These are phyloP conservation scores for Hypoxylon sp. DNA, from an alignment of 2,329 filamentous ascomycete genomes.

Conservation along the genomic window DNA sequence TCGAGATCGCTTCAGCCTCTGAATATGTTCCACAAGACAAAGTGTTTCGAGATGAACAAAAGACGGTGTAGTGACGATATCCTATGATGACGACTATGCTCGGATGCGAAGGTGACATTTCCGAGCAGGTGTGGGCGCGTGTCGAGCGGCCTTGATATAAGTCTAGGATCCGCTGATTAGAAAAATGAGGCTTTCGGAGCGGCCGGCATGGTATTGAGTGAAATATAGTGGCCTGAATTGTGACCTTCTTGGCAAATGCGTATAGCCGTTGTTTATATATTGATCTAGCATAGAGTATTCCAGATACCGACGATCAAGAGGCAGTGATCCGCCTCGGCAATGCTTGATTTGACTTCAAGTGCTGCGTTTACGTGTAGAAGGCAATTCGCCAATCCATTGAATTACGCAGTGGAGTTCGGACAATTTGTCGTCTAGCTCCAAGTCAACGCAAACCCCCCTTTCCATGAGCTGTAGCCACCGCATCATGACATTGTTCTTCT, in stretches of 20 bases:
- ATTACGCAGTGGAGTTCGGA: slow-evolving; percentile 26
- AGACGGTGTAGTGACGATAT: slow-evolving; percentile 5
- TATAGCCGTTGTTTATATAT: slow-evolving; percentile 19
- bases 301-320: slow-evolving; percentile 19
- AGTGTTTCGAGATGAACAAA: neutral
- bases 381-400: neutral
- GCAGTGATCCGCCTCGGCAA: slow-evolving; percentile 23
- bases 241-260: slow-evolving; percentile 20
- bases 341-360: slow-evolving; percentile 27
- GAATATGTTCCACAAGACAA: slow-evolving; percentile 9
- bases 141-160: slow-evolving; percentile 19
- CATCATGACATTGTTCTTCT: neutral
- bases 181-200: neutral
- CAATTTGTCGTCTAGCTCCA: slow-evolving; percentile 11
- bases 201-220: neutral
- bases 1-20: neutral
- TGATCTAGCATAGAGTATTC: slow-evolving; percentile 22
- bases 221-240: neutral
- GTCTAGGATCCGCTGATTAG: neutral
- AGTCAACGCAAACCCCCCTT: neutral
- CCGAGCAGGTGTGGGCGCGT: neutral
- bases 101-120: slow-evolving; percentile 6
- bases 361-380: neutral
- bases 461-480: neutral
- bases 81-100: neutral